These are phyloP conservation scores for Malus hybrid DNA, from an alignment of 331 rosid species.

Conservation along the genomic window DNA sequence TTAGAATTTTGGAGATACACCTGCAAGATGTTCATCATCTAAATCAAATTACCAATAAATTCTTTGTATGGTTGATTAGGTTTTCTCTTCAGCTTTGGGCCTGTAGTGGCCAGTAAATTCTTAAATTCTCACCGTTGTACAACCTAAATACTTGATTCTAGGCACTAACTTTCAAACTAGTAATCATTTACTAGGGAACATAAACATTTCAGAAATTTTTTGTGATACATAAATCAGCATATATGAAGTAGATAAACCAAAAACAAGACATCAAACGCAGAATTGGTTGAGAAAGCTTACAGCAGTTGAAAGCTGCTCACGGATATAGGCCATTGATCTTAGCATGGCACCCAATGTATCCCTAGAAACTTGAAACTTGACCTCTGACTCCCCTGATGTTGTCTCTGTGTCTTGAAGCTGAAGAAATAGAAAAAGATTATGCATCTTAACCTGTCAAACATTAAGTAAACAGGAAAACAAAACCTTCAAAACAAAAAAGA, in stretches of 20 bases:
- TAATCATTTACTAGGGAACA: neutral
- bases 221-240: neutral
- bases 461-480: neutral
- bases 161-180: neutral
- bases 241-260: neutral
- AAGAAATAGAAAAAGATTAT: neutral
- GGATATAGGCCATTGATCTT: constrained; percentile 92
- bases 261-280: neutral
- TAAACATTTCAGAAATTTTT: neutral
- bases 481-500: neutral
- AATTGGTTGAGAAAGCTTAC: constrained; percentile 40
- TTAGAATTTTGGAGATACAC: neutral
- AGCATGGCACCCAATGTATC: constrained; percentile 91
- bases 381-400: constrained; percentile 81
- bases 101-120: neutral
- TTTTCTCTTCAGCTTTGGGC: neutral
- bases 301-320: constrained; percentile 76
- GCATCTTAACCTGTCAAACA: neutral
- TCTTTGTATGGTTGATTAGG: neutral
- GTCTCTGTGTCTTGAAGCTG: constrained; percentile 86
- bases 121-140: neutral
- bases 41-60: neutral
- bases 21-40: neutral
- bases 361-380: constrained; percentile 86
- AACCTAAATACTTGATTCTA: neutral